These are phyloP conservation scores for Phytopythium cucurbitacearum DNA, from an alignment of 352 stramenopile genomes.

Conservation along the genomic window DNA sequence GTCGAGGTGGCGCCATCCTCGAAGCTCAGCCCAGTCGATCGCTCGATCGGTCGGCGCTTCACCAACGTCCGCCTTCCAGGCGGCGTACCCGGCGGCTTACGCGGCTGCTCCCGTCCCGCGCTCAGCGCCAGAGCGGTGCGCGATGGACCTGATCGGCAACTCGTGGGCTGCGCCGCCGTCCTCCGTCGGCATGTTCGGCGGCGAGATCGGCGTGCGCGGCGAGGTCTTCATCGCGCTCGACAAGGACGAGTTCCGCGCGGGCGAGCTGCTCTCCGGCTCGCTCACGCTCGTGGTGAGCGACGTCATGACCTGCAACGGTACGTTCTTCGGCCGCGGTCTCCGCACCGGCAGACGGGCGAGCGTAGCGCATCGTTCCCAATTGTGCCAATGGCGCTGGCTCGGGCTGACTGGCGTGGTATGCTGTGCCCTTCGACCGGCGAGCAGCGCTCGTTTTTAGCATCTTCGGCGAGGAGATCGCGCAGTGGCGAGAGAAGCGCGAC, in stretches of 20 bases:
- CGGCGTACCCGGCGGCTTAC: no score
- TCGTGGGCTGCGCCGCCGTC: constrained; percentile 1
- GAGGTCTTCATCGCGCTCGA: constrained; percentile 58
- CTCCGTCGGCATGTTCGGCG: constrained; percentile 24
- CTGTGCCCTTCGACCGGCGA: background rate
- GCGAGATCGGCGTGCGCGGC: constrained; percentile 61
- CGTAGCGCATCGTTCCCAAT: background rate
- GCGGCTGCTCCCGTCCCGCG: background rate
- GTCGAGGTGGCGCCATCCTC: no score
- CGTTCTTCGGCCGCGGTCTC: constrained; percentile 5
- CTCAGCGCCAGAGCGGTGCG: background rate
- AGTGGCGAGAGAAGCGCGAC: constrained; percentile 56
- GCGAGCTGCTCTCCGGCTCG: constrained; percentile 45
- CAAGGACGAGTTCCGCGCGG: constrained; percentile 50
- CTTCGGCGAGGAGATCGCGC: constrained; percentile 57
- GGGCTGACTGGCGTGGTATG: background rate
- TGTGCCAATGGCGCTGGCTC: background rate
- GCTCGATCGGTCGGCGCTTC: no score
- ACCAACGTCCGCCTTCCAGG: no score
- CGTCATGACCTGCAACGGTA: constrained; percentile 49
- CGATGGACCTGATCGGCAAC: background rate
- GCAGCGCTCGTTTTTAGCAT: constrained; percentile 54
- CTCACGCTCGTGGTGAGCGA: constrained; percentile 59
- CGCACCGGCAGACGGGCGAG: background rate
- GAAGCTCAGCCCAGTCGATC: no score